Evolutionary conservation across 192 early-diverging fungal species (phyloP), one percentile per base, ranked within the genome.

Genomic region (Backusella tuberculispora): DNA sequence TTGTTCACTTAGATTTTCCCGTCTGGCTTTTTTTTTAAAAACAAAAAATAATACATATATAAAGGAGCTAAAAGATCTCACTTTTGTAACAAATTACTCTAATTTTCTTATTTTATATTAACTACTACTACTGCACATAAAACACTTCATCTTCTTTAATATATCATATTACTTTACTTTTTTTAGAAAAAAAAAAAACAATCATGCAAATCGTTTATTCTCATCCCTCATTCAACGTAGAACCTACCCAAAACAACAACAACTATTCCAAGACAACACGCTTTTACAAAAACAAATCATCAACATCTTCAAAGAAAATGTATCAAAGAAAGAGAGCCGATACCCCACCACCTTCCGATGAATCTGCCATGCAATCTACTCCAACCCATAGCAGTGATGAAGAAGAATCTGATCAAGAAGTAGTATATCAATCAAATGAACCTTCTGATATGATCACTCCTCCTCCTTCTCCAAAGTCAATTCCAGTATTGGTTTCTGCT

Each of bases 361-460:
- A 60, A 13, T 5, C 21, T 12, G 26, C 7, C 3, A 60, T 34
- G 29, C 29, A 34, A 34, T 34, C 53, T 19, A 60, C 53, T 24
- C 53, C 53, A 3, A 60, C 21, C 21, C 53, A 60, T 21, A 60
- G 53, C 10, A 60, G 53, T 26, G 53, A 60, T 60, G 53, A 60
- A 26, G 53, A 60, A 26, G 53, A 60, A 34, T 34, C 29, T 34
- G 29, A 34, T 34, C 29, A 34, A 12, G 53, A 60, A 5, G 53
- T 26, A 12, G 21, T 26, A 9, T 60, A 12, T 26, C 53, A 60
- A 46, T 14, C 10, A 14, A 10, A 46, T 26, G 3, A 19, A 60
- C 53, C 53, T 8, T 24, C 53, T 60, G 53, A 60, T 60, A 56
- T 72, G 70, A 50, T 72, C 6, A 72, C 76, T 41, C 56, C 60